phyloP scores from a whole-genome alignment of 768 basidiomycete genomes.

The Myochromella boudieri region DNA sequence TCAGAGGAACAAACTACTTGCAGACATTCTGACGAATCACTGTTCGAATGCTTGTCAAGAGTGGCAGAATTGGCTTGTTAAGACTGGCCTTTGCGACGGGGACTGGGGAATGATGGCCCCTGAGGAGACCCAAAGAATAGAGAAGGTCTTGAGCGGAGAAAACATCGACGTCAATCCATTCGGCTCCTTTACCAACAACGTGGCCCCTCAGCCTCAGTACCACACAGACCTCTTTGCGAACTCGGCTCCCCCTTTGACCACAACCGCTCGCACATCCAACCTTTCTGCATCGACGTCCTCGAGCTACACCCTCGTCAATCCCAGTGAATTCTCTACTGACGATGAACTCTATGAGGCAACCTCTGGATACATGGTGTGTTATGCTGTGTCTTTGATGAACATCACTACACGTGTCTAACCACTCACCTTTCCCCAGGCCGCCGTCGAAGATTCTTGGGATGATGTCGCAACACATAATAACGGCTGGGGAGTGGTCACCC shows the following conservation, averaged over 20 bases:
- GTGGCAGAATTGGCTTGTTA: constrained; percentile 38
- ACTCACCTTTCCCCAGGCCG: constrained; percentile 20
- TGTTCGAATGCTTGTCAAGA: constrained; percentile 34
- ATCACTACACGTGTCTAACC: constrained; percentile 15
- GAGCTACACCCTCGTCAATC: constrained; percentile 45
- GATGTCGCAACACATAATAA: constrained; percentile 21
- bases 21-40: constrained; percentile 30
- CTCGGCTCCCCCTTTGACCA: constrained; percentile 29
- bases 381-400: constrained; percentile 10
- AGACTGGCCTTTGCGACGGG: constrained; percentile 35
- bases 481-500: constrained; percentile 16
- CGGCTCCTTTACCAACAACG: constrained; percentile 9
- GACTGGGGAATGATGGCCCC: constrained; percentile 45
- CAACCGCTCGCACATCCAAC: constrained; percentile 33
- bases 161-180: constrained; percentile 32
- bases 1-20: constrained; percentile 23
- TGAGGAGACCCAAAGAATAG: constrained; percentile 34
- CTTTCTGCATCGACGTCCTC: constrained; percentile 35
- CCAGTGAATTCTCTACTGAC: constrained; percentile 41
- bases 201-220: constrained; percentile 19
- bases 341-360: constrained; percentile 27
- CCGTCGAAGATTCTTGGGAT: constrained; percentile 30
- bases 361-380: constrained; percentile 26
- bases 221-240: constrained; percentile 17
- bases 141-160: constrained; percentile 36